phyloP scores from a whole-genome alignment of 139 green algal species.

The Chlorella sp. region DNA sequence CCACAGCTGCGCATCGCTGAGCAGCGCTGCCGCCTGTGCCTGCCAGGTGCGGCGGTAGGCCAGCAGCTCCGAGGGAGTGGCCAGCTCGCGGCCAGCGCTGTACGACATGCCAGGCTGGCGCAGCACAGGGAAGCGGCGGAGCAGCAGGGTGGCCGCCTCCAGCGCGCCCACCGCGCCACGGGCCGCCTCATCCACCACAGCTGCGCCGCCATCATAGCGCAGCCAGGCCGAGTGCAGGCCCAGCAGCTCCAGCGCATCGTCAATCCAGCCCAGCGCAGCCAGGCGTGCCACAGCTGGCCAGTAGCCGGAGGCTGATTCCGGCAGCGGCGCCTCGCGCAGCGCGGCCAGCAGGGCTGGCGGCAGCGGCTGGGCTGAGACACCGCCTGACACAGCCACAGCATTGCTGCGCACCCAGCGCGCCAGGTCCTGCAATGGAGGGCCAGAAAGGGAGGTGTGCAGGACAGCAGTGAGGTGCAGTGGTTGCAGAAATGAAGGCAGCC shows the following conservation, averaged over 20 bases:
- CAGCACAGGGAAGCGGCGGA: slow-evolving; percentile 40
- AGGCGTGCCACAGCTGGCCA: slow-evolving; percentile 55
- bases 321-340: background rate
- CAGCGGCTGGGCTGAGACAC: slow-evolving; percentile 5
- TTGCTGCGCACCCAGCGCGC: slow-evolving; percentile 37
- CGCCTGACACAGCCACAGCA: slow-evolving; percentile 17
- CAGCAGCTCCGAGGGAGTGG: slow-evolving; percentile 3
- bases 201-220: slow-evolving; percentile 32
- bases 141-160: slow-evolving; percentile 40
- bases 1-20: slow-evolving; percentile 44
- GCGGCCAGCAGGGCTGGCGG: background rate
- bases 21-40: slow-evolving; percentile 43
- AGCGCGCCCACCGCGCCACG: slow-evolving; percentile 23
- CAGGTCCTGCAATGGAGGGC: slow-evolving; percentile 31
- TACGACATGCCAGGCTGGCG: background rate
- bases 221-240: slow-evolving; percentile 62
- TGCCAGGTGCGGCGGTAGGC: slow-evolving; percentile 52
- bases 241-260: slow-evolving; percentile 65
- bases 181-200: background rate
- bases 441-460: too few relatives aligned
- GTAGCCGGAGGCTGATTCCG: slow-evolving; percentile 44
- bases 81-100: slow-evolving; percentile 25
- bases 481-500: too few relatives aligned
- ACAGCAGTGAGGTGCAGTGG: too few relatives aligned
- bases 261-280: slow-evolving; percentile 64